phyloP scores from a whole-genome alignment of 768 basidiomycete genomes.

The Lactarius hengduanensis region DNA sequence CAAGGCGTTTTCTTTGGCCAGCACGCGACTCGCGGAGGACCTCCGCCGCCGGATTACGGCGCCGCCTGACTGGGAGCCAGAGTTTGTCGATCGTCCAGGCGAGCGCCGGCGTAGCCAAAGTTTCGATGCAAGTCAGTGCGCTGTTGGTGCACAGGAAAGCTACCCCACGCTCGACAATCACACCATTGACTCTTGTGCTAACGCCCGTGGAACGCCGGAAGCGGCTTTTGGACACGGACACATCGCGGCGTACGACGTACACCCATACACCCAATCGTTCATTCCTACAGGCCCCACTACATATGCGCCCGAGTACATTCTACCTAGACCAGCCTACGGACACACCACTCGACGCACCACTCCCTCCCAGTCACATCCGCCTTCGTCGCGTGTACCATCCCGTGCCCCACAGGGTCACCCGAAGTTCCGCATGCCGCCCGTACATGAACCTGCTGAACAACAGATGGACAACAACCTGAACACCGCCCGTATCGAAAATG shows the following conservation, averaged over 20 bases:
- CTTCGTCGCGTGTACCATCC: constrained; percentile 26
- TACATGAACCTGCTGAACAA: constrained; percentile 23
- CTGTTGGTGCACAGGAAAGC: constrained; percentile 8
- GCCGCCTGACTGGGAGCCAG: constrained; percentile 21
- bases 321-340: constrained; percentile 17
- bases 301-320: constrained; percentile 24
- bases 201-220: constrained; percentile 5
- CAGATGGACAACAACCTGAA: constrained; percentile 60
- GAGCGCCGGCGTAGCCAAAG: constrained; percentile 30
- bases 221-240: constrained; percentile 7
- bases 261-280: constrained; percentile 21
- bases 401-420: constrained; percentile 29
- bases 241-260: constrained; percentile 13
- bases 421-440: constrained; percentile 17
- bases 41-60: constrained; percentile 24
- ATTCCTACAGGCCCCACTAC: constrained; percentile 23
- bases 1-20: constrained; percentile 29
- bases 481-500: constrained; percentile 69
- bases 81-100: constrained; percentile 15
- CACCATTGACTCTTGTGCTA: constrained; percentile 8
- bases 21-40: constrained; percentile 24
- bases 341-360: constrained; percentile 21
- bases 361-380: constrained; percentile 13
- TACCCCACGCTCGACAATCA: background rate
- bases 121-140: constrained; percentile 22